Percentiles rank a stretch among this genome's conserved stretches.
These are phyloP conservation scores for Ceratocystis huliohia DNA, from an alignment of 2,329 filamentous ascomycete species.

Conservation along the genomic window DNA sequence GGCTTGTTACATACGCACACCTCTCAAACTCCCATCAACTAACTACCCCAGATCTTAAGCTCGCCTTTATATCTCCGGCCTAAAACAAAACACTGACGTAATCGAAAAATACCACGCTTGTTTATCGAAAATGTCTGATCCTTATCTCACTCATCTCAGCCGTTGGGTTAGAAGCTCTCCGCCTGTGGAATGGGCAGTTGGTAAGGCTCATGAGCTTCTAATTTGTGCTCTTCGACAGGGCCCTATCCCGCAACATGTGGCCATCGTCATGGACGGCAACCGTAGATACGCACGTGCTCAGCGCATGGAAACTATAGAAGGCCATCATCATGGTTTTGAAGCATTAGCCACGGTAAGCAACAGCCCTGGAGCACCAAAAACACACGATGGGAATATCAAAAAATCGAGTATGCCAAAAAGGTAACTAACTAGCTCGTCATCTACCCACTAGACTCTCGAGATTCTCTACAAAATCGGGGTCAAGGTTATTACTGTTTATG, in stretches of 20 bases:
- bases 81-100: background rate
- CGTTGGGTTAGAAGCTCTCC: conserved; percentile 76
- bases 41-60: background rate
- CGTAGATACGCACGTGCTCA: conserved; percentile 79
- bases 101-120: background rate
- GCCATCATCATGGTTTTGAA: conserved; percentile 91
- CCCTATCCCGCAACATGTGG: conserved; percentile 84
- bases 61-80: background rate
- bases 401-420: background rate
- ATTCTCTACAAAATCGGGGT: conserved; percentile 97
- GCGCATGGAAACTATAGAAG: conserved; percentile 91
- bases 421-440: background rate
- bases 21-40: background rate
- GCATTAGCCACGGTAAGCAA: conserved; percentile 51
- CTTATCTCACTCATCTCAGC: conserved; percentile 37
- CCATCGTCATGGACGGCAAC: conserved; percentile 99
- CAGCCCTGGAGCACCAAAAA: background rate
- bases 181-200: conserved; percentile 79
- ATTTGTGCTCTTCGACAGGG: conserved; percentile 84
- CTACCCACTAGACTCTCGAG: conserved; percentile 59
- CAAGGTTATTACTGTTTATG: conserved; percentile 93
- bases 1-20: background rate
- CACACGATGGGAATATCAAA: background rate
- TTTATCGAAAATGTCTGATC: conserved; percentile 38
- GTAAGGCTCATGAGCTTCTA: conserved; percentile 65